Evolutionary conservation across 179 eudicot species (phyloP), one percentile per base, ranked within the genome.

Genomic region (Sideroxylon spinosum): DNA sequence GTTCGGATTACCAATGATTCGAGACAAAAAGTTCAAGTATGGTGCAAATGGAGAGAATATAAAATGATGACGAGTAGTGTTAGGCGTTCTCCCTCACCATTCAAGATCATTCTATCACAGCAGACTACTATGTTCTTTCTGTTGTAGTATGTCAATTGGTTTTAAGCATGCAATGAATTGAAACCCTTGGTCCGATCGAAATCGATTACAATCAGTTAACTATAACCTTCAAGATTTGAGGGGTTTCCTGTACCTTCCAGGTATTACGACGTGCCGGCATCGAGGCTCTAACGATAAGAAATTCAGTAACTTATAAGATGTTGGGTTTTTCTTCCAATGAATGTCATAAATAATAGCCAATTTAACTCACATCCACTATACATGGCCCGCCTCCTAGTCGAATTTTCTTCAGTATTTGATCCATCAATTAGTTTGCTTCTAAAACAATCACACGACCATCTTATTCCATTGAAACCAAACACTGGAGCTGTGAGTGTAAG

Each of bases 91-190:
- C 78, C 20, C 5, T 75, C 56, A n/a, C 55, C 37, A 62, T 62
- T 29, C 71, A 75, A 62, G 70, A 23, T 2, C 63, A 11, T 49
- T 49, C 76, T 8, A 32, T 71, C 11, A 48, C 46, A 11, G 57
- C 53, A 0, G 57, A 71, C 17, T 78, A 49, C 25, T 74, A 79
- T 19, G 32, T 73, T 57, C 23, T 72, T 49, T 64, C 53, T 3
- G 50, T 71, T 19, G 63, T 53, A 20, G 32, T 63, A 29, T 71
- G 70, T 57, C 68, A 73, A 10, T 52, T 56, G 52, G 77, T 81
- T n/a, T 71, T 81, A 3, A 80, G 80, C 0, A 72, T 76, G 0
- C 80, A 81, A 10, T 70, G 80, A 77, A 37, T 81, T 4, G 49
- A 49, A 22, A 76, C 77, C 48, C 59, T 81, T 0, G 71, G 76